These are phyloP conservation scores for Mycena galericulata DNA, from an alignment of 768 basidiomycete genomes.

Conservation along the genomic window DNA sequence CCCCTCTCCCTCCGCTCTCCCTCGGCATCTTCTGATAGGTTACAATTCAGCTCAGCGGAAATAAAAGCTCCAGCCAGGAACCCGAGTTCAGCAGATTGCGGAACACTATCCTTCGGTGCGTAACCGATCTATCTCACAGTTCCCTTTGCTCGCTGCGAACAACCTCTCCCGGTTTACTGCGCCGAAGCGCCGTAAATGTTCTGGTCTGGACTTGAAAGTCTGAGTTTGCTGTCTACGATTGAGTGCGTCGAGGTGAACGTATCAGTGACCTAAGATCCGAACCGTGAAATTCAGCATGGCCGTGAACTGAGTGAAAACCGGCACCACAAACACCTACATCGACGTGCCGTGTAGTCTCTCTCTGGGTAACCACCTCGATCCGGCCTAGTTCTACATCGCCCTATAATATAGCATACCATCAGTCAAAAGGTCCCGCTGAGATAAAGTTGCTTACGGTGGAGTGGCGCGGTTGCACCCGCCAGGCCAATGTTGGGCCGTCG, in stretches of 20 bases:
- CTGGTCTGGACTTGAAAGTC: constrained; percentile 1
- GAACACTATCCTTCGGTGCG: too few relatives aligned
- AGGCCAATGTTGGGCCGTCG: neutral
- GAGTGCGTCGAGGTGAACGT: constrained; percentile 12
- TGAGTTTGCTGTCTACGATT: neutral
- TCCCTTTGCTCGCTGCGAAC: too few relatives aligned
- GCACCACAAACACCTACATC: constrained; percentile 12
- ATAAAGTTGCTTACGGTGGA: constrained; percentile 3
- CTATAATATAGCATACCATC: neutral
- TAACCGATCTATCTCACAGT: too few relatives aligned
- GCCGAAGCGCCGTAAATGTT: too few relatives aligned
- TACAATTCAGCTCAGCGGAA: too few relatives aligned
- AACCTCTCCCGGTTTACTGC: too few relatives aligned
- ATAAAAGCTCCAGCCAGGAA: too few relatives aligned
- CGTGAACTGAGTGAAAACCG: neutral
- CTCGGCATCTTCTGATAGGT: too few relatives aligned
- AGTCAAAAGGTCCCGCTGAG: neutral
- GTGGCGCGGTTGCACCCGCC: constrained; percentile 6
- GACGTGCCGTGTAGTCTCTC: constrained; percentile 13
- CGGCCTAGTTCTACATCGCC: constrained; percentile 20
- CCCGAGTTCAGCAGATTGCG: too few relatives aligned
- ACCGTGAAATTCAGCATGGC: neutral
- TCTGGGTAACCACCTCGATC: constrained; percentile 18
- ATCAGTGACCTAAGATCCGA: constrained; percentile 5
- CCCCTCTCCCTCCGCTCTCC: too few relatives aligned